Conservation (phyloP, 805 yeast species). For the Torulaspora gathmanii region DNA sequence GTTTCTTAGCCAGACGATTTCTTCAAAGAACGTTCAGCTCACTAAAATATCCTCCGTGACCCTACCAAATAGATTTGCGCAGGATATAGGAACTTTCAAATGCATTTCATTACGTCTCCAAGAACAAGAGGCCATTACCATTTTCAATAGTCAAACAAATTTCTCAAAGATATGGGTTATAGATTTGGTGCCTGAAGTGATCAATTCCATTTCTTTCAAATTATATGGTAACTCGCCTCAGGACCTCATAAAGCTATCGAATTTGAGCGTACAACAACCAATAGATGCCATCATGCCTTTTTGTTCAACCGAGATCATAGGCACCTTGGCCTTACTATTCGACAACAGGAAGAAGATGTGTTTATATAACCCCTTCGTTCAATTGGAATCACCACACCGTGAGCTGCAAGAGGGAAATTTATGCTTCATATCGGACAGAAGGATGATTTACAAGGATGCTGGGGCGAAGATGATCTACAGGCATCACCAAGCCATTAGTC, state of each 20-base stretch:
- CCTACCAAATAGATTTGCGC: slow-evolving; percentile 29
- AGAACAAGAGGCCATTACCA: slow-evolving; percentile 57
- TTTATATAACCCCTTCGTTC: slow-evolving; percentile 31
- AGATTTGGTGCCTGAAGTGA: slow-evolving; percentile 25
- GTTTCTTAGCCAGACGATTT: slow-evolving; percentile 31
- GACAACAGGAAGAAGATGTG: slow-evolving; percentile 34
- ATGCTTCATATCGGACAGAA: slow-evolving; percentile 41
- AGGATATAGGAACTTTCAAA: slow-evolving; percentile 6
- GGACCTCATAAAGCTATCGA: slow-evolving; percentile 18
- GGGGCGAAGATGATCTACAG: slow-evolving; percentile 50
- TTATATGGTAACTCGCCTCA: slow-evolving; percentile 30
- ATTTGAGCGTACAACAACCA: slow-evolving; percentile 7
- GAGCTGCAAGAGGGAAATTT: slow-evolving; percentile 41
- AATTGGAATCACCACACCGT: slow-evolving; percentile 34
- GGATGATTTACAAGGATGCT: slow-evolving; percentile 42
- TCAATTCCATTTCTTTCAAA: slow-evolving; percentile 26
- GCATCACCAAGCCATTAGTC: slow-evolving; percentile 13
- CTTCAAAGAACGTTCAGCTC: slow-evolving; percentile 65
- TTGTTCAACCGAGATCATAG: slow-evolving; percentile 11
- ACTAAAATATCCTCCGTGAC: slow-evolving; percentile 49
- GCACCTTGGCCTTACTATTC: slow-evolving; percentile 16
- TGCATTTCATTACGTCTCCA: slow-evolving; percentile 35
- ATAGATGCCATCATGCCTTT: slow-evolving; percentile 11
- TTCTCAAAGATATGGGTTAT: slow-evolving; percentile 48
- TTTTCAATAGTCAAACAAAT: slow-evolving; percentile 42